Evolutionary conservation across 75 land plant species (phyloP), one percentile per base, ranked within the genome.

Genomic region (Pinus taeda): DNA sequence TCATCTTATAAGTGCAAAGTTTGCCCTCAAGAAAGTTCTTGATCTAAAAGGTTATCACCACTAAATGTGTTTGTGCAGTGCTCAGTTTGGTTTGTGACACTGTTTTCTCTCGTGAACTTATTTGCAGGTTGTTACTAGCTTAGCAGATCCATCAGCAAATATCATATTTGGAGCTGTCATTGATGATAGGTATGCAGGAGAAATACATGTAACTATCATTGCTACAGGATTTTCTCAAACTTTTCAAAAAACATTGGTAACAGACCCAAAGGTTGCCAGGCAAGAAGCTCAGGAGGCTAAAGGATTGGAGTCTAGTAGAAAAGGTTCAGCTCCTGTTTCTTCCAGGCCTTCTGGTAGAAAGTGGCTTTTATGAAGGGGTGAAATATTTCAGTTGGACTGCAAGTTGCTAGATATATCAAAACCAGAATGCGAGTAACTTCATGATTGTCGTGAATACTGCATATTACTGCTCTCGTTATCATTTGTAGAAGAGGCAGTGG

Each of bases 101-200:
- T 9, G 55, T n/a, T 42, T 42, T 69, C n/a, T 65, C 69, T 65
- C 18, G 13, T 36, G 24, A 42, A 42, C 49, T 42, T 37, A 76
- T 74, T 60, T 77, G 21, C 81, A 95, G 97, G 94, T 95, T 59
- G 98, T 95, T 21, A 95, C 98, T 57, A 91, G 98, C 74, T 81
- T 95, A 77, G 97, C 98, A 71, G 98, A 96, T 74, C 97, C 97
- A 24, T 85, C 95, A 29, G 98, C 98, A 22, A 96, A 96, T 79
- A 94, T 96, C 53, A 94, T 96, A 78, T 94, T 96, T 86, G 98
- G 97, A 21, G 97, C 97, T 17, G 98, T 96, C 57, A 97, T 94
- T 29, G 98, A 96, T 82, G 98, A 94, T 24, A 87, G 91, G 17
- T 95, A 90, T 80, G 87, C 83, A 61, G 98, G 98, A 20, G 92